Base-by-base conservation (phyloP, 2,329 filamentous ascomycete genomes). In the Aspergillus intermedius region DNA sequence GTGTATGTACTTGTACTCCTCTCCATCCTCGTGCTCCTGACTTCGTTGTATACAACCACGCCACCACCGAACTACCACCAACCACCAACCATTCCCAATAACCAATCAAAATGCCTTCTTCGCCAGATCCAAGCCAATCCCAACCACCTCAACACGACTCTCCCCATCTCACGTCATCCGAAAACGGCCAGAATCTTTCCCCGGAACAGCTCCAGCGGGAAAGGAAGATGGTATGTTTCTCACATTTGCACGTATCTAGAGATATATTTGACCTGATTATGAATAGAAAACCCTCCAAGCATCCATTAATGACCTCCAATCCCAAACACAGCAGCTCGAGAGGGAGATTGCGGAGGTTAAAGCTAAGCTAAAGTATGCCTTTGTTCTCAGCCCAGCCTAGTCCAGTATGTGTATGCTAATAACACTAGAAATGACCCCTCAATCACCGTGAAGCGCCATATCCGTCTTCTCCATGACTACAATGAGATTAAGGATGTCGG, bases 401-500 rank as follows among this genome's bases (percentile, higher is more conserved):
- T 46, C 17, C 10, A 22, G 2, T 28, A 19, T 15, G 39, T 23
- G 17, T 42, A 21, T 42, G 22, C 17, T 42, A 19, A 19, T 21
- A 13, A 8, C 12, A 21, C 39, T 42, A 66, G 63, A 21, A 52
- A 65, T 55, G 70, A 74, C 9, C 74, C 80, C 0, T 71, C 77
- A 37, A 66, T 69, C 17, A 78, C 80, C 8, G 79, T 85, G 45
- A 77, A 81, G 47, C 69, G 71, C 28, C 84, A 87, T 62, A 87
- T 87, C 59, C 75, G 74, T 50, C 70, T 83, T 3, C 71, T 88
- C 28, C 83, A 86, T 54, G 72, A 79, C 49, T 88, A 87, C 67
- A 88, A 88, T 58, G 83, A 86, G 63, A 80, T 87, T 57, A 81
- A 83, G 53, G 84, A 88, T 63, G 72, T 85, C 6, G 84, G 79